phyloP scores from a whole-genome alignment of 495 filamentous ascomycete species.

The Penicillium malachiteum region DNA sequence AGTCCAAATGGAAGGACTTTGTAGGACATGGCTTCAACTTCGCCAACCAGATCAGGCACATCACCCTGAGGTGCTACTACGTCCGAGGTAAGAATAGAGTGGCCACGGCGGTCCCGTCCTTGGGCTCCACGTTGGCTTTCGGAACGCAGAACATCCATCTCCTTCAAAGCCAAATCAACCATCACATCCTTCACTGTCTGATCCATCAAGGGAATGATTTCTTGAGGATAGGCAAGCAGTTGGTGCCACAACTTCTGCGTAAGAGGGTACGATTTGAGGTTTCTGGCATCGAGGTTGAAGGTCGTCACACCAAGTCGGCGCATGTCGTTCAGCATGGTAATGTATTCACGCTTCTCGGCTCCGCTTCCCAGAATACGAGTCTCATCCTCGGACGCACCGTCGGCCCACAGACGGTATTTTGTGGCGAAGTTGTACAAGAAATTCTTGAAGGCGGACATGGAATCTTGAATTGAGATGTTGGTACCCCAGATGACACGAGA shows the following conservation, averaged over 20 bases:
- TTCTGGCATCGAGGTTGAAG: constrained; percentile 83
- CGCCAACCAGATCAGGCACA: constrained; percentile 59
- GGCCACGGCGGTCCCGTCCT: constrained; percentile 21
- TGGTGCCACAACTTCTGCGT: constrained; percentile 96
- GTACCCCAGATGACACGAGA: constrained; percentile 94
- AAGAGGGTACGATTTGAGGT: constrained; percentile 89
- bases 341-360: constrained; percentile 71
- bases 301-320: constrained; percentile 75
- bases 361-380: constrained; percentile 59
- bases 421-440: constrained; percentile 86
- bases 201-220: constrained; percentile 97
- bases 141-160: constrained; percentile 68
- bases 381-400: constrained; percentile 76
- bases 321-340: constrained; percentile 87
- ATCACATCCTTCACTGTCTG: constrained; percentile 88
- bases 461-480: constrained; percentile 89
- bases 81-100: constrained; percentile 62
- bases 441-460: constrained; percentile 80
- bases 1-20: constrained; percentile 89
- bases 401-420: constrained; percentile 89
- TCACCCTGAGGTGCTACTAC: constrained; percentile 76
- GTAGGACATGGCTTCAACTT: constrained; percentile 72
- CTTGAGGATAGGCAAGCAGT: constrained; percentile 84
- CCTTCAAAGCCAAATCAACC: constrained; percentile 80
- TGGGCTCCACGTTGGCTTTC: constrained; percentile 49